Evolutionary conservation across 2,329 filamentous ascomycete species (phyloP).

Genomic region (Diaporthe amygdali): DNA sequence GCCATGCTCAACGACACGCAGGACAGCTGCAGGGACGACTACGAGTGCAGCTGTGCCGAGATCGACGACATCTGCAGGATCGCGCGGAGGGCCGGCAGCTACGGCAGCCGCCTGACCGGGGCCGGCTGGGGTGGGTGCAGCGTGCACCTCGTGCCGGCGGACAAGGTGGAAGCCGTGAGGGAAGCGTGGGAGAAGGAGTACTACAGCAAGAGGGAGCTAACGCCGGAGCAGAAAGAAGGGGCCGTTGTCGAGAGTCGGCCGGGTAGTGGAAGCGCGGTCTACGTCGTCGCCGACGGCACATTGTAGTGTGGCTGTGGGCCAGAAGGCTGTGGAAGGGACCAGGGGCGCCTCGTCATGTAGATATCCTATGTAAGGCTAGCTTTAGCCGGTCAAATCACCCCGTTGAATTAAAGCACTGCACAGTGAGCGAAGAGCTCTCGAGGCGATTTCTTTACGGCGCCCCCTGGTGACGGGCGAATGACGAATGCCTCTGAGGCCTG

Average conservation of each 20-base stretch:
- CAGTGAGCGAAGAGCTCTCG: background rate
- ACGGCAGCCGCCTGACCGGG: constrained; percentile 86
- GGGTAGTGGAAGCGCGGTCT: constrained; percentile 71
- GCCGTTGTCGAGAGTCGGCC: constrained; percentile 92
- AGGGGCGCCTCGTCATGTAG: background rate
- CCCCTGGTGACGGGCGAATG: background rate
- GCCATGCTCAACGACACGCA: constrained; percentile 89
- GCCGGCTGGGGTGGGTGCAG: constrained; percentile 97
- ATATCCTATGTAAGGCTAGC: background rate
- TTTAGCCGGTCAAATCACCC: background rate
- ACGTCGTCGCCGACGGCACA: constrained; percentile 41
- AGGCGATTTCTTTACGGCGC: too few species aligned
- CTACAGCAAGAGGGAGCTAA: constrained; percentile 71
- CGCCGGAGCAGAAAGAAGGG: constrained; percentile 73
- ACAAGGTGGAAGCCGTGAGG: constrained; percentile 80
- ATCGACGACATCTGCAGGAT: constrained; percentile 88
- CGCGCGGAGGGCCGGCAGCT: constrained; percentile 77
- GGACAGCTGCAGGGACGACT: constrained; percentile 82
- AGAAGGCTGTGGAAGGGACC: background rate
- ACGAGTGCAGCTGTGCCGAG: constrained; percentile 91
- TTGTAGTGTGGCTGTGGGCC: background rate
- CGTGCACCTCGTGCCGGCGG: constrained; percentile 87
- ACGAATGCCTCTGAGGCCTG: background rate
- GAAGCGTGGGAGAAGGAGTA: constrained; percentile 82
- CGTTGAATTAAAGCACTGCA: background rate